A percentile compares a stretch with the other conserved stretches of the same genome.
phyloP scores from a whole-genome alignment of 1,284 basidiomycete species.

The Ceratobasidium sp. region DNA sequence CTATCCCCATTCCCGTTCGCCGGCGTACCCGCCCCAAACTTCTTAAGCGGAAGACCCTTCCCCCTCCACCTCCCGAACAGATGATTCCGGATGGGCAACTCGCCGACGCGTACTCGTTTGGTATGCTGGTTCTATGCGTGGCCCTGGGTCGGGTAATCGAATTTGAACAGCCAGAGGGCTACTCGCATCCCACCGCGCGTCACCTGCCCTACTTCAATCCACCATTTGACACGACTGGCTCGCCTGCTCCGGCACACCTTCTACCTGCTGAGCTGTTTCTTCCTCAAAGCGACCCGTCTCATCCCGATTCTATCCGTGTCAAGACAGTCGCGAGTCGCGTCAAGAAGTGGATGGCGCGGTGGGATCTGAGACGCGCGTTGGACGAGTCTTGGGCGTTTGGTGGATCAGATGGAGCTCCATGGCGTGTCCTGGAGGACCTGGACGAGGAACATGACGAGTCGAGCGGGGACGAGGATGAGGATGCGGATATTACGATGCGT shows the following conservation, averaged over 20 bases:
- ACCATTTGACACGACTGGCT: constrained; percentile 25
- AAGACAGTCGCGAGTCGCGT: constrained; percentile 24
- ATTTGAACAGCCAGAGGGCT: constrained; percentile 20
- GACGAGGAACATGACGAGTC: neutral
- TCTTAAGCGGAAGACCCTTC: constrained; percentile 17
- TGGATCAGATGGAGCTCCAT: constrained; percentile 9
- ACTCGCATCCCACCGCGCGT: neutral
- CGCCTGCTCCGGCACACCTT: constrained; percentile 13
- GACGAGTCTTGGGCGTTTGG: constrained; percentile 24
- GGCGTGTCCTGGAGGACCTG: neutral
- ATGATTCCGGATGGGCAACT: constrained; percentile 48
- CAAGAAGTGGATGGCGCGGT: constrained; percentile 17
- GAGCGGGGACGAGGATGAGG: constrained; percentile 3
- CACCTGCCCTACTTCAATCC: constrained; percentile 13
- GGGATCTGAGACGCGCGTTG: constrained; percentile 10
- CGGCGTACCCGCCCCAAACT: constrained; percentile 4
- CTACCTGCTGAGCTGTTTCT: constrained; percentile 19
- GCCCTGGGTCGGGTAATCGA: constrained; percentile 50
- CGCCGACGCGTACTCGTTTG: constrained; percentile 85
- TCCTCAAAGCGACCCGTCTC: constrained; percentile 11
- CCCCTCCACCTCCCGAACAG: constrained; percentile 18
- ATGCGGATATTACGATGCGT: neutral
- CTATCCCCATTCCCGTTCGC: neutral
- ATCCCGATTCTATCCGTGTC: constrained; percentile 16
- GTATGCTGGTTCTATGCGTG: constrained; percentile 77